phyloP scores from a whole-genome alignment of 2,329 filamentous ascomycete genomes.

The Chaetomiaceae sp. region DNA sequence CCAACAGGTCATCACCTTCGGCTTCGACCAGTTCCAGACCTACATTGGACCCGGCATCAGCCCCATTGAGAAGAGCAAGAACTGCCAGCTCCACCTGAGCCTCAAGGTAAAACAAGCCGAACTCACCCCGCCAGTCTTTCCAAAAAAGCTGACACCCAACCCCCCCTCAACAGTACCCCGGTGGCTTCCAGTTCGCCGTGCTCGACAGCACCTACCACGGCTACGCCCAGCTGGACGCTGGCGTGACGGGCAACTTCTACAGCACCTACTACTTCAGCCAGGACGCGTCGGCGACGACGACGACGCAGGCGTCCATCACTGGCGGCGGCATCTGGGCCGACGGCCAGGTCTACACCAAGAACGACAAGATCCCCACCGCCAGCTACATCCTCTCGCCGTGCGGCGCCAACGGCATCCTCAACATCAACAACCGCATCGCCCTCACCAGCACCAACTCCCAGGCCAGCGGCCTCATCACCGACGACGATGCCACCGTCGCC shows the following conservation, averaged over 20 bases:
- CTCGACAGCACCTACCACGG: constrained; percentile 47
- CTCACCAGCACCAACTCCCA: constrained; percentile 35
- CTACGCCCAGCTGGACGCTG: constrained; percentile 42
- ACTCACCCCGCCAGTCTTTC: not conserved
- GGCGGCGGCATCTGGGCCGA: constrained; percentile 39
- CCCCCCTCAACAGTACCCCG: constrained; percentile 38
- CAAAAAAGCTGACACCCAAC: not conserved
- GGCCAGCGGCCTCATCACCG: constrained; percentile 38
- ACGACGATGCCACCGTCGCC: constrained; percentile 42
- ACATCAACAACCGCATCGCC: constrained; percentile 44
- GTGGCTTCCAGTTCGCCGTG: constrained; percentile 43
- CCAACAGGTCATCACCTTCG: constrained; percentile 41
- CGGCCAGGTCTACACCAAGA: constrained; percentile 45
- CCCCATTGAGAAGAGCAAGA: constrained; percentile 38
- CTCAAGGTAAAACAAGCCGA: constrained; percentile 29
- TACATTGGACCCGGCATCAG: constrained; percentile 41
- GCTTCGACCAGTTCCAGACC: constrained; percentile 44
- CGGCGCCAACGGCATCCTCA: constrained; percentile 42
- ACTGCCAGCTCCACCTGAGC: constrained; percentile 44
- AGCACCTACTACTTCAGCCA: constrained; percentile 46
- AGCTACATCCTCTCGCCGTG: constrained; percentile 43
- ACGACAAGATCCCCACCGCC: constrained; percentile 40
- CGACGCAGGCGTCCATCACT: constrained; percentile 39
- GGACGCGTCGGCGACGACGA: constrained; percentile 40
- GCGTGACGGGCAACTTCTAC: constrained; percentile 41